Evolutionary conservation across 805 yeast species (phyloP), one percentile per base, ranked within the genome.

Genomic region (Metschnikowia corniflorae): DNA sequence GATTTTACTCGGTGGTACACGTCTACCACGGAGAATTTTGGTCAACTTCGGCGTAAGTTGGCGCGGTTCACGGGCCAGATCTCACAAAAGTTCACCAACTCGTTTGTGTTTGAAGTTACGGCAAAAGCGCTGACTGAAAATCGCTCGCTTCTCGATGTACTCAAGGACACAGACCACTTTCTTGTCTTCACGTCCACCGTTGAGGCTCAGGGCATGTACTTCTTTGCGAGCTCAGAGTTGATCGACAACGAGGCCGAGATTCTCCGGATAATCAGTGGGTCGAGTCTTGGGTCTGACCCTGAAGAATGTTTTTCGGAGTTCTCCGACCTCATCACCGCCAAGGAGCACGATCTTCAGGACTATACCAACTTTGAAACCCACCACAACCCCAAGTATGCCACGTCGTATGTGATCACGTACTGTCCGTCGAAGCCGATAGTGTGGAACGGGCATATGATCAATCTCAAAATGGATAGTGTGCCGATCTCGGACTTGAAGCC

Each of bases 371-470:
- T 36, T 41, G 21, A 46, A 40, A 25, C 25, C 39, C 33, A 41
- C 44, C 27, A 42, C 34, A 32, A 37, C 43, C 62, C 48, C 44
- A 68, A 55, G 14, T 27, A 42, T 48, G 63, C 67, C 16, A 57
- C 67, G 18, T 85, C 87, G 0, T 86, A 85, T 46, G 73, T 86
- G 10, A 50, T 88, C 18, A 82, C 86, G 0, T 60, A 89, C 4
- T 80, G 86, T 50, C 88, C 95, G 0, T 72, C 81, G 2, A 86
- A 86, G 50, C 94, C 96, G 0, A 73, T 89, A 60, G 77, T 85
- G 32, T 91, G 97, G 97, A 88, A 84, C 43, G 97, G 97, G 4
- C 71, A 76, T 13, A 79, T 83, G 44, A 71, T 80, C 25, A 73
- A 78, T 28, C 56, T 85, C 5, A 68, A 70, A 10, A 57, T 77